Evolutionary conservation across 192 early-diverging fungal species (phyloP).

Genomic region (Coemansia sp.): DNA sequence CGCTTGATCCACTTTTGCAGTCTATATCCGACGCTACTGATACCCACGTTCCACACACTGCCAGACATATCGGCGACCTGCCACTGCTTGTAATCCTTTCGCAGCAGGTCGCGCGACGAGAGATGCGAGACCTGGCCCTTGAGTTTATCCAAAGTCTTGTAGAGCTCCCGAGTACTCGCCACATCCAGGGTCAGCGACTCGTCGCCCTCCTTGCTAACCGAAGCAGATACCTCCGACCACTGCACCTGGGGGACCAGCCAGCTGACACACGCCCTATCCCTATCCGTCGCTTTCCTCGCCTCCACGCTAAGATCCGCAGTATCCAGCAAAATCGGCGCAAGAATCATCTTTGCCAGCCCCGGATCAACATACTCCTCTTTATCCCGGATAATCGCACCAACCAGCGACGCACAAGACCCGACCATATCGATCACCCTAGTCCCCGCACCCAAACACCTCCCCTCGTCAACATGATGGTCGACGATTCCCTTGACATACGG

Average conservation of each 20-base stretch:
- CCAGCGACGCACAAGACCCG: slow-evolving; percentile 42
- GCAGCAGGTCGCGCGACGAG: slow-evolving; percentile 33
- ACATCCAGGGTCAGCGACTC: slow-evolving; percentile 13
- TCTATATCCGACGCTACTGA: slow-evolving; percentile 44
- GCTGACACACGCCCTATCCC: slow-evolving; percentile 18
- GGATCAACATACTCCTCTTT: slow-evolving; percentile 8
- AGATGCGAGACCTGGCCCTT: slow-evolving; percentile 39
- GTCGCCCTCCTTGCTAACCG: not conserved
- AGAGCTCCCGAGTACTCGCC: slow-evolving; percentile 17
- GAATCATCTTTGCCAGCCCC: slow-evolving; percentile 27
- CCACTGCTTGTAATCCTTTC: slow-evolving; percentile 57
- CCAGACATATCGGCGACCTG: slow-evolving; percentile 12
- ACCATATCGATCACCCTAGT: slow-evolving; percentile 29
- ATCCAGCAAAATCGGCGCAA: slow-evolving; percentile 41
- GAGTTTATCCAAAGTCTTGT: slow-evolving; percentile 29
- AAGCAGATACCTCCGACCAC: slow-evolving; percentile 6
- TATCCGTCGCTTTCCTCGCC: slow-evolving; percentile 23
- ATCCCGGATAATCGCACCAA: slow-evolving; percentile 12
- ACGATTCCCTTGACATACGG: slow-evolving; percentile 42
- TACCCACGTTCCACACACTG: slow-evolving; percentile 27
- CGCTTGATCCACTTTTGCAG: slow-evolving; percentile 50
- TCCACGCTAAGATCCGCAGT: slow-evolving; percentile 26
- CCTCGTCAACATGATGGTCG: slow-evolving; percentile 51
- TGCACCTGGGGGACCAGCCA: slow-evolving; percentile 33
- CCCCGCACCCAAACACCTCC: slow-evolving; percentile 14